Base-by-base conservation (phyloP, 2,329 filamentous ascomycete genomes). In the Phialophora chinensis region DNA sequence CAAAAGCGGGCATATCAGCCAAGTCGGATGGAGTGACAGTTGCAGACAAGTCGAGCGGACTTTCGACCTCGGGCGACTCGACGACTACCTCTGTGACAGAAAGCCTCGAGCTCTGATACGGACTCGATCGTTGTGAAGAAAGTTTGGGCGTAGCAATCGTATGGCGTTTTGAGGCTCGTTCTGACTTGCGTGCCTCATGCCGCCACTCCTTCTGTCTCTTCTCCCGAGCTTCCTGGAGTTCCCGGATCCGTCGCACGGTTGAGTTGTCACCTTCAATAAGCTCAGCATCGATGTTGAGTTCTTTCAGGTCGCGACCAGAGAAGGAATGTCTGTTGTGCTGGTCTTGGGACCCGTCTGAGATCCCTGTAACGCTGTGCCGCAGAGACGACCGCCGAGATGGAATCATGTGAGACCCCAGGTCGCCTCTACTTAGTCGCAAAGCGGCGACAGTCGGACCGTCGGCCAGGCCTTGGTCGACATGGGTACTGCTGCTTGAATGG, bases 331-430 rank as follows among this genome's bases (percentile, higher is more conserved):
- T 8, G 82, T 82, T 0, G 82, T 83, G 0, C 85, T 82, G 72
- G 86, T 76, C 62, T 75, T 79, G 71, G 80, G 90, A 59, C 86
- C 81, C 42, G 91, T 79, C 44, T 89, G 92, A 0, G 89, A 92
- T 63, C 91, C 89, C 63, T 89, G 85, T 7, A 8, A 63, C 57
- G 49, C 69, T 69, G 10, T 75, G 78, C 57, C 66, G 72, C 14
- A 76, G 73, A 31, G 76, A 77, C 23, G 71, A 73, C 14, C 85
- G 89, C 88, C 73, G 91, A 78, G 2, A 88, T 85, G 74, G 85
- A 86, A 68, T 85, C 74, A 57, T 59, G 52, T 69, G 68, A 47
- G 62, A 68, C 11, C 65, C 68, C 31, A 70, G 55, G 49, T 72
- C 67, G 38, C 64, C 61, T 47, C 68, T 61, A 52, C 67, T 70